Conservation (phyloP, 2,329 filamentous ascomycete species). For the Trichoderma sp. region DNA sequence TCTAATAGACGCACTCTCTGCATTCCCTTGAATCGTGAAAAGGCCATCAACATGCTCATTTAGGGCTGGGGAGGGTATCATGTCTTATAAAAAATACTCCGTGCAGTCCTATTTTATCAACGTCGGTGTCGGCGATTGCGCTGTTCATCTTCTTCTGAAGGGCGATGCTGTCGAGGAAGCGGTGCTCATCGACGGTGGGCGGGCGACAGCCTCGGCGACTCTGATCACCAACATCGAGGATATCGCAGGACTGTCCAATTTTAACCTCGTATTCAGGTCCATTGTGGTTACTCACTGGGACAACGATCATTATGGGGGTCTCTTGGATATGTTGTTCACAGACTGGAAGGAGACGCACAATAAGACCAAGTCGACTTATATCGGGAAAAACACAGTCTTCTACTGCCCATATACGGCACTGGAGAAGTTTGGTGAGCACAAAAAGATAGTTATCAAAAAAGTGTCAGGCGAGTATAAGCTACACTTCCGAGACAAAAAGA, state of each 20-base stretch:
- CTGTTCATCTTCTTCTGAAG: neutral
- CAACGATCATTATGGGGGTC: neutral
- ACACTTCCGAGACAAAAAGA: too few relatives aligned
- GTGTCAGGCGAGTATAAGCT: too few relatives aligned
- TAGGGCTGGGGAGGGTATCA: too few relatives aligned
- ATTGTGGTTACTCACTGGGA: neutral
- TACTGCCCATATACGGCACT: neutral
- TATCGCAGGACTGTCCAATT: neutral
- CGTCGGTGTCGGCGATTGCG: neutral
- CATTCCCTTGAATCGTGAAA: too few relatives aligned
- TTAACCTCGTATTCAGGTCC: neutral
- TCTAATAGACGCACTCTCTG: too few relatives aligned
- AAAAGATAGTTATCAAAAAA: neutral
- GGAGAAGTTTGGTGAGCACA: neutral
- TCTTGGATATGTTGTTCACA: neutral
- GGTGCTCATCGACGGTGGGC: neutral
- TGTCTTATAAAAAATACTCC: too few relatives aligned
- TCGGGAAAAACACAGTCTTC: neutral
- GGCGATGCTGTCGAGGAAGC: neutral
- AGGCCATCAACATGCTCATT: too few relatives aligned
- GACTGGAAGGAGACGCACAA: neutral
- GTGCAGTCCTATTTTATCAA: neutral
- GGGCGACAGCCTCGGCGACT: too few relatives aligned
- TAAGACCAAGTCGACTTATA: neutral
- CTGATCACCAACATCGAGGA: too few relatives aligned